Base-by-base conservation (phyloP, 2,329 filamentous ascomycete genomes). In the Cladosporium sp. region DNA sequence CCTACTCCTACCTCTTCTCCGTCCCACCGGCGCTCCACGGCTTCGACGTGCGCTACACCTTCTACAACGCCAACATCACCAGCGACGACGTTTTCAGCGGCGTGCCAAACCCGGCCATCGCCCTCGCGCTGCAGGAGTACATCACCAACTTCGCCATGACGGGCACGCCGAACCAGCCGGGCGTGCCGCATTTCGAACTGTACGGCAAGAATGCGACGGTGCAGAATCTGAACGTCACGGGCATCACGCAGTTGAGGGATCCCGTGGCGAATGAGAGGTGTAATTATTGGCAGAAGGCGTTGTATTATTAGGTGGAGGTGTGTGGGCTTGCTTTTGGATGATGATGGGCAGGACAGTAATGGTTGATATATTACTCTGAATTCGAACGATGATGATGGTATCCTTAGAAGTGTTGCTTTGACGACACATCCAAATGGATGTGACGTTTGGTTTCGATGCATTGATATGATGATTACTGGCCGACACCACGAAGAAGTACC, bases 21-120 rank as follows among this genome's bases (percentile, higher is more conserved):
- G 70, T 79, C 1, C 73, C 74, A 0, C 78, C 79, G 0, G 78
- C 70, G 7, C 66, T 78, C 30, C 80, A 83, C 58, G 77, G 73
- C 15, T 62, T 71, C 44, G 80, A 83, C 56, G 56, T 79, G 3
- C 53, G 69, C 0, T 81, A 78, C 56, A 78, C 76, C 1, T 81
- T 75, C 64, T 82, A 73, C 65, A 72, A 74, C 37, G 69, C 65
- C 30, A 48, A 47, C 22, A 34, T 19, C 1, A 47, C 44, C 2
- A 18, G 20, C 17, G 20, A 22, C 22, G 37, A 36, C 15, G 9
- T 11, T 2, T 30, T 47, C 15, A 36, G 20, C 22, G 59, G 59
- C 1, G 57, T 55, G 6, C 48, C 51, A 12, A 56, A 54, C 2
- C 39, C 54, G 1, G 50, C 51, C 2, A 56, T 56, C 20, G 74